Percentiles rank a stretch among this genome's conserved stretches.
Evolutionary conservation across 192 early-diverging fungal species (phyloP).

Genomic region (Phycomyces blakesleeanus): DNA sequence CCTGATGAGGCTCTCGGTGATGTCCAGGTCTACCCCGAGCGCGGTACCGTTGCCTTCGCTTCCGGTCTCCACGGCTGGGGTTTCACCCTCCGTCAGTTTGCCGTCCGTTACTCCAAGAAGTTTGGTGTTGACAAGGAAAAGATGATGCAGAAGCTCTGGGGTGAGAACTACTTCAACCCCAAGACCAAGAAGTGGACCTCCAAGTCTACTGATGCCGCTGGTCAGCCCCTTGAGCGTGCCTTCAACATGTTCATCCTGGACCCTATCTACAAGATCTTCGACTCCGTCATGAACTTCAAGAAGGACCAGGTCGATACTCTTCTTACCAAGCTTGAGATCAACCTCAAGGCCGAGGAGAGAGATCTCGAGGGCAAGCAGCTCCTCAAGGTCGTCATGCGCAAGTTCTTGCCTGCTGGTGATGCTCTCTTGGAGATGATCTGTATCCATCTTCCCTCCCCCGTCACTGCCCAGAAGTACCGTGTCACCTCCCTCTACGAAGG

Average conservation of each 20-base stretch:
- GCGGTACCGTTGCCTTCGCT: constrained; percentile 95
- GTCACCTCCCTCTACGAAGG: constrained; percentile 94
- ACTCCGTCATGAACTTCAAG: constrained; percentile 93
- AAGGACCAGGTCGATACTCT: constrained; percentile 79
- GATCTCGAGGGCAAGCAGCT: constrained; percentile 90
- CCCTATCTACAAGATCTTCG: constrained; percentile 97
- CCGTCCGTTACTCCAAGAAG: constrained; percentile 94
- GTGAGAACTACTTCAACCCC: constrained; percentile 99
- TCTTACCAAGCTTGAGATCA: constrained; percentile 84
- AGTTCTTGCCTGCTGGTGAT: constrained; percentile 97
- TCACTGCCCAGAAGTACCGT: constrained; percentile 90
- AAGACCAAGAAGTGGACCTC: constrained; percentile 96
- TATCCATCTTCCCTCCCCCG: constrained; percentile 95
- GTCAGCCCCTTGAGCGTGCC: constrained; percentile 87
- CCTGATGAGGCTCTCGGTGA: constrained; percentile 84
- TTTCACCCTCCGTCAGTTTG: constrained; percentile 98
- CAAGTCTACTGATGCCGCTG: constrained; percentile 68
- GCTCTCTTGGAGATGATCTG: constrained; percentile 98
- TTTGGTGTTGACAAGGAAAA: constrained; percentile 93
- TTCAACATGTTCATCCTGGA: constrained; percentile 97
- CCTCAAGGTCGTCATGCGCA: constrained; percentile 94
- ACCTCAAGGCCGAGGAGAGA: constrained; percentile 80
- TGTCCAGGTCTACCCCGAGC: constrained; percentile 88
- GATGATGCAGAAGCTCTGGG: constrained; percentile 97
- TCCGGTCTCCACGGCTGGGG: constrained; percentile 99